Percentiles rank a stretch among this genome's conserved stretches.
Evolutionary conservation across 208 protist genomes (phyloP).

Genomic region (Leishmania lainsoni): DNA sequence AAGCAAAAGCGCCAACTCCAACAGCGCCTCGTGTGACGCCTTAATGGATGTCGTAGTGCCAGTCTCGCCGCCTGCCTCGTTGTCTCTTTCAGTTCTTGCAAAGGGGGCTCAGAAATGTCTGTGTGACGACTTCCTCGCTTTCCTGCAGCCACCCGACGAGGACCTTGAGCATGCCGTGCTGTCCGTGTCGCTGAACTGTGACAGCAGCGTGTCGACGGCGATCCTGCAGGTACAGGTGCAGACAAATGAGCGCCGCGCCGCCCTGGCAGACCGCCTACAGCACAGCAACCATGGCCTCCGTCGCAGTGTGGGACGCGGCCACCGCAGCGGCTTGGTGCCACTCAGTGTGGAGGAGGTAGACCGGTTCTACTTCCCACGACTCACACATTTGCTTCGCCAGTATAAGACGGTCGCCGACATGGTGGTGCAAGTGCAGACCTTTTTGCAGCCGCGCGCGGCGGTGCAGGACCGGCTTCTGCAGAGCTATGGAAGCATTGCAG

Average conservation of each 20-base stretch:
- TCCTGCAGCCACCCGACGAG: slow-evolving; percentile 56
- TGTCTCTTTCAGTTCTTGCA: slow-evolving; percentile 19
- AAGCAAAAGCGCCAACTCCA: neutral
- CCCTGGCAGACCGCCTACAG: slow-evolving; percentile 43
- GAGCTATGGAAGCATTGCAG: slow-evolving; percentile 48
- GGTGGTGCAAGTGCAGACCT: slow-evolving; percentile 37
- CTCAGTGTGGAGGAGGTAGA: slow-evolving; percentile 33
- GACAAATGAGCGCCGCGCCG: slow-evolving; percentile 72
- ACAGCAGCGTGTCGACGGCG: slow-evolving; percentile 39
- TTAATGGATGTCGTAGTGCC: neutral
- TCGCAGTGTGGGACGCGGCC: slow-evolving; percentile 19
- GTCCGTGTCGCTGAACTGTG: slow-evolving; percentile 35
- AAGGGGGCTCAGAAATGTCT: slow-evolving; percentile 45
- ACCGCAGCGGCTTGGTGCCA: slow-evolving; percentile 21
- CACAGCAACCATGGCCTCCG: slow-evolving; percentile 28
- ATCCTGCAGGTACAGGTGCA: slow-evolving; percentile 69
- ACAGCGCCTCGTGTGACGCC: neutral
- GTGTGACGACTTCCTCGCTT: slow-evolving; percentile 59
- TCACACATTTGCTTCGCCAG: slow-evolving; percentile 38
- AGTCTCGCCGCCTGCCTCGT: neutral
- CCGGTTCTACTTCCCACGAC: slow-evolving; percentile 44
- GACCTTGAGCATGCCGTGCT: slow-evolving; percentile 38
- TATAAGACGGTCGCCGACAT: slow-evolving; percentile 41
- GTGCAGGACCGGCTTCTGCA: slow-evolving; percentile 36
- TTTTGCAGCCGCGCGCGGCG: slow-evolving; percentile 33